Percentiles rank a stretch among this genome's conserved stretches.
Evolutionary conservation across 306 rosid species (phyloP).

Genomic region (Pachyrhizus erosus): DNA sequence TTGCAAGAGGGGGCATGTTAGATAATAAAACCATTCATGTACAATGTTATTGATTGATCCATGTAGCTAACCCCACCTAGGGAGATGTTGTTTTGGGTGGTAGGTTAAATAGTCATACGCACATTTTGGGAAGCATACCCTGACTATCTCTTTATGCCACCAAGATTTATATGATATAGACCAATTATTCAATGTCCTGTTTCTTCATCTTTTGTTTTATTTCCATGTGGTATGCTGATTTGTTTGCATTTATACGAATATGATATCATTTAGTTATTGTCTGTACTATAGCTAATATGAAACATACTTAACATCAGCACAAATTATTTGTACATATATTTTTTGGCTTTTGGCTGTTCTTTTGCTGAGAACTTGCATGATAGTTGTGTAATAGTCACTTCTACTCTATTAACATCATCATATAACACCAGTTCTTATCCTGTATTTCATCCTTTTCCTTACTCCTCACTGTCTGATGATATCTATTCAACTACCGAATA

Average conservation of each 20-base stretch:
- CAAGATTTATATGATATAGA: neutral
- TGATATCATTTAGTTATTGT: neutral
- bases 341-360: neutral
- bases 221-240: neutral
- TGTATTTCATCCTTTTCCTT: neutral
- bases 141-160: neutral
- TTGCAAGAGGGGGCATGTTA: neutral
- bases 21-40: neutral
- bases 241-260: neutral
- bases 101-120: neutral
- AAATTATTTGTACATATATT: neutral
- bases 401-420: constrained; percentile 33
- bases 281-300: neutral
- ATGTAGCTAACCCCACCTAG: neutral
- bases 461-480: neutral
- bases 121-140: neutral
- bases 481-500: constrained; percentile 21
- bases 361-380: neutral
- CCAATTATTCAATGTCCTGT: neutral
- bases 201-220: neutral
- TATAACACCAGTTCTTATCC: neutral
- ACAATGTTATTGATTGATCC: neutral
- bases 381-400: constrained; percentile 11
- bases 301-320: neutral
- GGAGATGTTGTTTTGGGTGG: neutral